phyloP scores from a whole-genome alignment of 169 alveolate species.

The Plasmodium gallinaceum region DNA sequence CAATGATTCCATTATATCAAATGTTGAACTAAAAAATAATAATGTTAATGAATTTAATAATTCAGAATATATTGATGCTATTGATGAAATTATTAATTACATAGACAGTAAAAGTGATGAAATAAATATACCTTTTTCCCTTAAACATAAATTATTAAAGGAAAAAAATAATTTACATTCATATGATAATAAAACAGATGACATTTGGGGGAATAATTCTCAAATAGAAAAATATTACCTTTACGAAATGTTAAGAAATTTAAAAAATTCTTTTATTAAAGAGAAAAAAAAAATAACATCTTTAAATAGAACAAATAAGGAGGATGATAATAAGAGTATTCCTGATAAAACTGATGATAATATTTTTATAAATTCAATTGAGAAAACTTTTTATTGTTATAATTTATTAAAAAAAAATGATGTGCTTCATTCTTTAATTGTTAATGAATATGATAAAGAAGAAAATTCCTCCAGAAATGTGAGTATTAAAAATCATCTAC shows the following conservation, averaged over 20 bases:
- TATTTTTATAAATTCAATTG: conserved; percentile 35
- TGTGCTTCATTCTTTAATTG: conserved; percentile 15
- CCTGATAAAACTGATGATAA: conserved; percentile 16
- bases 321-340: conserved; percentile 1
- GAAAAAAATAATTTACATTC: conserved; percentile 30
- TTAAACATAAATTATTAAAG: conserved; percentile 29
- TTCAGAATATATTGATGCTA: conserved; percentile 41
- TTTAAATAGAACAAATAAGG: conserved; percentile 2
- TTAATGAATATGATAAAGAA: conserved; percentile 7
- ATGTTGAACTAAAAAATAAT: conserved; percentile 36
- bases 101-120: conserved; percentile 16
- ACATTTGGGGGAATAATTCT: not conserved
- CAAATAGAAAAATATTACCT: not conserved
- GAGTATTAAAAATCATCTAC: conserved; percentile 17
- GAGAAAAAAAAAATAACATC: conserved; percentile 24
- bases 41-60: not conserved
- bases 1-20: conserved; percentile 42
- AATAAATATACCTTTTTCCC: conserved; percentile 8
- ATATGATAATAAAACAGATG: not conserved
- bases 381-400: conserved; percentile 31
- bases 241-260: conserved; percentile 40
- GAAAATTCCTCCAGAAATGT: conserved; percentile 9
- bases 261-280: conserved; percentile 46
- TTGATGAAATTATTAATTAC: conserved; percentile 52
- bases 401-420: conserved; percentile 12